Evolutionary conservation across 192 early-diverging fungal genomes (phyloP), one percentile per base, ranked within the genome.

Genomic region (Entophlyctis luteolus): DNA sequence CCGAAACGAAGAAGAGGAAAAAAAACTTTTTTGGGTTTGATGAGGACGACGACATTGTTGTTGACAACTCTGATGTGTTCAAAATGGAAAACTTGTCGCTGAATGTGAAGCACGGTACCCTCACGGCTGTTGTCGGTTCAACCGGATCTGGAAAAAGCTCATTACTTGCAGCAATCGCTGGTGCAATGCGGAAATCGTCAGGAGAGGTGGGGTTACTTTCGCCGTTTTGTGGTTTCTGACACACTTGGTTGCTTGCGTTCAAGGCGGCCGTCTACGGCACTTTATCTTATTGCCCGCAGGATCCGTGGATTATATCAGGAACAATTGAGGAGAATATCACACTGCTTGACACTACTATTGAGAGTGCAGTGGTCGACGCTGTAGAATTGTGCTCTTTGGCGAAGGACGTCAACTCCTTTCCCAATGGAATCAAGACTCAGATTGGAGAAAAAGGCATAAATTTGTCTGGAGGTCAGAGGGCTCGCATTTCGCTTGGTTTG

Each of bases 361-460:
- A 16, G 4, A 6, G 12, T 39, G 14, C 14, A 1, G 4, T 65
- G 16, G 18, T n/a, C 2, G 5, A 70, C 36, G 75, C 86, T 3
- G 65, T 96, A 55, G 79, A 88, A 28, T 85, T 82, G 27, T 94
- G 92, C 70, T 80, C 85, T 12, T 78, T 96, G 28, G 77, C 75
- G 16, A 75, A 76, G 25, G 93, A 96, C 77, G 73, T 96, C 33
- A 81, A 80, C 4, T 89, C 89, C 12, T 72, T 94, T 45, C 72
- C 82, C 23, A 80, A 77, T 34, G 93, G 91, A 25, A 89, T 93
- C 71, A 75, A 86, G 76, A 93, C 91, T 18, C 89, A 92, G 84
- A 91, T 94, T 75, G 92, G 94, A 37, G 92, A 94, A 73, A 84
- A 85, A 29, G 58, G 95, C 93, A 87, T 94, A 65, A 95, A 90